Base-by-base conservation (phyloP, 2,329 filamentous ascomycete genomes). In the Chaetoscypha palmicola region DNA sequence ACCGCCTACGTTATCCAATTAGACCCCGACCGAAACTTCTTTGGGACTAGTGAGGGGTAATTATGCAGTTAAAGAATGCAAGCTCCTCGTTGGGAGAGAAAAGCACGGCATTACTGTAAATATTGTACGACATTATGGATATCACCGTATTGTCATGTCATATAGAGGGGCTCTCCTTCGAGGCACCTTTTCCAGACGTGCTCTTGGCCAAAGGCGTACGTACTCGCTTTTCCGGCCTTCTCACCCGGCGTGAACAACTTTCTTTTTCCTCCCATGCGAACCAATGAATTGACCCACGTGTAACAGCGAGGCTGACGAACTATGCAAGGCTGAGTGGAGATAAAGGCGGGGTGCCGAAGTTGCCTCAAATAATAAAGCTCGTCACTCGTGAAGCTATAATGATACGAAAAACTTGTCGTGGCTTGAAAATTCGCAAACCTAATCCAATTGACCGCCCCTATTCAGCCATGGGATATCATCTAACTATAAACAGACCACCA, bases 41-140 rank as follows among this genome's bases (percentile, higher is more conserved):
- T 22, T 21, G 26, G 45, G 41, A 32, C 36, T 44, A 47, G 45
- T 41, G 45, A 47, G 45, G 45, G 41, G 41, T 32, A 37, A 33
- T n/a, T 17, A 12, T 34, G 30, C 24, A 28, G 24, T 28, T 12
- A 12, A 17, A 33, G 31, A 5, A 33, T 10, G 9, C 31, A 17
- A 5, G 32, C 4, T 16, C 32, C 12, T 16, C 14, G 10, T 9
- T n/a, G 17, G 16, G 10, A 34, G 17, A 12, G 16, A 17, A 34
- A 31, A 3, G 28, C 9, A 14, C 17, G n/a, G 14, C 32, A 34
- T 34, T 19, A n/a, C n/a, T n/a, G n/a, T n/a, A 8, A 19, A 34
- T 19, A 16, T 34, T 34, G 32, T 34, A 34, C 30, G 14, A 33
- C 30, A 16, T 33, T n/a, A n/a, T n/a, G n/a, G n/a, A n/a, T n/a